Evolutionary conservation across 768 basidiomycete species (phyloP).

Genomic region (Auricularia sp.): DNA sequence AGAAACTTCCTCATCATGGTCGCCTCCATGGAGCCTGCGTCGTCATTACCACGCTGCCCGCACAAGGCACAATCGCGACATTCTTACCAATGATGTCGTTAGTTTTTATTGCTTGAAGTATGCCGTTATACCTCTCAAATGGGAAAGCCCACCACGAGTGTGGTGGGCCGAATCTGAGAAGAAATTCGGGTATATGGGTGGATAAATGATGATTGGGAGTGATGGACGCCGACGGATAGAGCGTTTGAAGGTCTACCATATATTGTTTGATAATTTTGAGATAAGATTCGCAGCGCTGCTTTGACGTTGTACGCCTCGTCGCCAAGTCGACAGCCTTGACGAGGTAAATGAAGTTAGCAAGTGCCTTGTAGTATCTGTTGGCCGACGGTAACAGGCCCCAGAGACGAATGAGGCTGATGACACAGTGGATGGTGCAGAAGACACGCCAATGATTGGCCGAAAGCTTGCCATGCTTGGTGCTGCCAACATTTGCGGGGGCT

Average conservation of each 20-base stretch:
- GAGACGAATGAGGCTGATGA: constrained; percentile 14
- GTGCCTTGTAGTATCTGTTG: constrained; percentile 8
- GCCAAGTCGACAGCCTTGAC: constrained; percentile 17
- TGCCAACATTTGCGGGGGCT: constrained; percentile 12
- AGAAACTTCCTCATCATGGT: no score
- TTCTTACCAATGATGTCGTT: no score
- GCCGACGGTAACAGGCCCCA: constrained; percentile 12
- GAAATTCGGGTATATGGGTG: constrained; percentile 21
- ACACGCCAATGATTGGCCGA: constrained; percentile 17
- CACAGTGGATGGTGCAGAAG: constrained; percentile 12
- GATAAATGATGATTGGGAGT: constrained; percentile 24
- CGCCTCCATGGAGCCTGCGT: no score
- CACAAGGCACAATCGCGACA: no score
- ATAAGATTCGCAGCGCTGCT: constrained; percentile 3
- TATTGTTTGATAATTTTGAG: constrained; percentile 13
- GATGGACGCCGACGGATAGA: constrained; percentile 17
- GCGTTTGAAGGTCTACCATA: constrained; percentile 7
- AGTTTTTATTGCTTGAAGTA: no score
- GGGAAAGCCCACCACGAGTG: constrained; percentile 10
- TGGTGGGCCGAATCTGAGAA: constrained; percentile 21
- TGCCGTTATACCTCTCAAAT: no score
- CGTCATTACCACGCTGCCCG: no score
- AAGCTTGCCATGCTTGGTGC: constrained; percentile 14
- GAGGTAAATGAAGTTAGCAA: constrained; percentile 23
- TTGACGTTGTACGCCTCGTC: constrained; percentile 11